Evolutionary conservation across 768 basidiomycete species (phyloP).

Genomic region (Leccinum longicurvipes): DNA sequence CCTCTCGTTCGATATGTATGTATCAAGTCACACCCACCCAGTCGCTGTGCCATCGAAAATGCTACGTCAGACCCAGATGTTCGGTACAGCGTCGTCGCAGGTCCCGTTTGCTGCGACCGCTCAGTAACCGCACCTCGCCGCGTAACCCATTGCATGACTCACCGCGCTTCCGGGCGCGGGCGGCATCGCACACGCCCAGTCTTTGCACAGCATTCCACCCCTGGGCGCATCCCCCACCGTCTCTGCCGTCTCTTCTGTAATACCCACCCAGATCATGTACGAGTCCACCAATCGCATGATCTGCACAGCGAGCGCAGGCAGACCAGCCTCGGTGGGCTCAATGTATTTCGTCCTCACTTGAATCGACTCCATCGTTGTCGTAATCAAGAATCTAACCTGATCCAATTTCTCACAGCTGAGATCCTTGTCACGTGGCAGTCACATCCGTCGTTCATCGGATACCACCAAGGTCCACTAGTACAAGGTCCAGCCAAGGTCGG

Average conservation of each 20-base stretch:
- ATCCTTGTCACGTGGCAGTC: conserved; percentile 20
- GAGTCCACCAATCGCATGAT: conserved; percentile 65
- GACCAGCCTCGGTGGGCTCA: conserved; percentile 44
- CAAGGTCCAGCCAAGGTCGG: too few species aligned
- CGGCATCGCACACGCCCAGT: conserved; percentile 88
- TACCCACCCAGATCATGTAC: conserved; percentile 82
- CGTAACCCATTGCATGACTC: conserved; percentile 13
- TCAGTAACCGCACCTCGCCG: neutral
- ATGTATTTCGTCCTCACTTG: conserved; percentile 48
- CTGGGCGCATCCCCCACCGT: conserved; percentile 46
- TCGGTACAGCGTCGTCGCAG: conserved; percentile 65
- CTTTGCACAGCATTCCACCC: conserved; percentile 58
- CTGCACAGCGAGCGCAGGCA: conserved; percentile 62
- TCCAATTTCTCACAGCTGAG: too few species aligned
- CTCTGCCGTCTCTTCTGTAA: conserved; percentile 45
- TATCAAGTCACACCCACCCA: too few species aligned
- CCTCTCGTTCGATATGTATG: neutral
- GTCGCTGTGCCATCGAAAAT: conserved; percentile 71
- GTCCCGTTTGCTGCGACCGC: conserved; percentile 10
- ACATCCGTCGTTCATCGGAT: too few species aligned
- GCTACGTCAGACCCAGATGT: conserved; percentile 59
- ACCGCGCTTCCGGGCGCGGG: conserved; percentile 26
- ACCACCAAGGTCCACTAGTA: too few species aligned
- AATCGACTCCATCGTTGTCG: conserved; percentile 26
- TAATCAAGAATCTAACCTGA: neutral